Evolutionary conservation across 352 stramenopile species (phyloP), one percentile per base, ranked within the genome.

Genomic region (Globisporangium carolinianum): DNA sequence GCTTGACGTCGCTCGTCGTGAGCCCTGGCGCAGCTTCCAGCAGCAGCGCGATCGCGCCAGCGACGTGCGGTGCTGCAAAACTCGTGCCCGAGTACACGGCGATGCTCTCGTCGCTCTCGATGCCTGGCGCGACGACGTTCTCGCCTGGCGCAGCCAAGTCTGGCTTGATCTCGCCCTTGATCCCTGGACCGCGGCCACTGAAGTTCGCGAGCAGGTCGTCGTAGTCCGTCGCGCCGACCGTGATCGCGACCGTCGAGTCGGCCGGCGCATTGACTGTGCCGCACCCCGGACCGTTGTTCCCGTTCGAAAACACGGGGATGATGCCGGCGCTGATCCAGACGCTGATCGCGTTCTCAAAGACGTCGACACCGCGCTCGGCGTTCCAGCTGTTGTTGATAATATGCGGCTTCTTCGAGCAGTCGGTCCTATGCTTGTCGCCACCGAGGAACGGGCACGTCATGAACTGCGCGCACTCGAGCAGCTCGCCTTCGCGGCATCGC

Each of bases 361-460:
- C 55, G 0, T 65, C 56, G 35, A 60, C 42, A 3, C 58, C 58
- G 14, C 62, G 63, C 47, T 86, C 76, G 39, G 76, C 64, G 60
- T 78, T 82, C 76, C 76, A 86, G 51, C 71, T 82, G 57, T 83
- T 83, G 66, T 79, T 86, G 64, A 86, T 65, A n/a, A 86, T 68
- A 48, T 84, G 69, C n/a, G 76, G 74, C 9, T 68, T 71, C 61
- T 73, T 66, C 41, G 61, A 63, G 63, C 73, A 83, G 45, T 77
- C 70, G 4, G 50, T 67, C 42, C 69, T 60, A 35, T 45, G 54
- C 53, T 65, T 58, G 15, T 61, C 53, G 43, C 49, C 58, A 41
- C 63, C 55, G 6, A 62, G 51, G 47, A 67, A 70, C 9, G 73
- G 73, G 11, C 73, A 83, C 6, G 73, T 63, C 47, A 83, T 51